phyloP scores from a whole-genome alignment of 2,329 filamentous ascomycete species.

The Thelonectria olida region DNA sequence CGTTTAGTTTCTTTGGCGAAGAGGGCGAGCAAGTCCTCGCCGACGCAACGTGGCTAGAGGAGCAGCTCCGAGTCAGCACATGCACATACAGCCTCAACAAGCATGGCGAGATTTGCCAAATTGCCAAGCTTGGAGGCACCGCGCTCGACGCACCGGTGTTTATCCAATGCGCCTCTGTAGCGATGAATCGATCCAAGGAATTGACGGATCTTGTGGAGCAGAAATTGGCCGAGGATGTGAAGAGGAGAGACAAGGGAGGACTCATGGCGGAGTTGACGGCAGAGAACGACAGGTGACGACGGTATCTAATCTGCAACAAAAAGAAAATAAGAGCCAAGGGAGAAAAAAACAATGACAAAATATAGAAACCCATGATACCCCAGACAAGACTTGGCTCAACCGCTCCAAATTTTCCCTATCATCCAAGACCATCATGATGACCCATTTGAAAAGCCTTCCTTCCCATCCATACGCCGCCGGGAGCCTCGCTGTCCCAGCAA shows the following conservation, averaged over 20 bases:
- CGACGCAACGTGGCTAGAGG: slow-evolving; percentile 79
- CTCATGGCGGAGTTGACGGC: slow-evolving; percentile 80
- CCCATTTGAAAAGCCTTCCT: slow-evolving; percentile 21
- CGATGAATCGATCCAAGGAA: slow-evolving; percentile 82
- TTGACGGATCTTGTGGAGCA: slow-evolving; percentile 78
- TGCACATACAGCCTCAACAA: slow-evolving; percentile 87
- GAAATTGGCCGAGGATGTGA: slow-evolving; percentile 80
- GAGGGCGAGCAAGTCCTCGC: slow-evolving; percentile 73
- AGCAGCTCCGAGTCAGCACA: slow-evolving; percentile 77
- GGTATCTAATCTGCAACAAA: slow-evolving; percentile 23
- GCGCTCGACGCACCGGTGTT: slow-evolving; percentile 82
- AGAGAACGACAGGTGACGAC: slow-evolving; percentile 76
- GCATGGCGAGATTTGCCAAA: slow-evolving; percentile 89
- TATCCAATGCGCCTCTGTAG: slow-evolving; percentile 78
- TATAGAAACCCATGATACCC: slow-evolving; percentile 44
- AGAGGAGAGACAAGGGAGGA: slow-evolving; percentile 80
- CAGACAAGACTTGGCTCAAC: slow-evolving; percentile 21
- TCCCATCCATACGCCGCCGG: slow-evolving; percentile 31
- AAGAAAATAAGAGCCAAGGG: slow-evolving; percentile 24
- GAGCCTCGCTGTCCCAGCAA: slow-evolving; percentile 1
- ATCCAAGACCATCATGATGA: slow-evolving; percentile 27
- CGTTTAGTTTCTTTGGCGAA: slow-evolving; percentile 84
- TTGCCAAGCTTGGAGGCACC: slow-evolving; percentile 88
- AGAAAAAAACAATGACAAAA: slow-evolving; percentile 15
- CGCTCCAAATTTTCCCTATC: slow-evolving; percentile 23